Evolutionary conservation across 768 basidiomycete species (phyloP), one percentile per base, ranked within the genome.

Genomic region (Leccinum uliginosum): DNA sequence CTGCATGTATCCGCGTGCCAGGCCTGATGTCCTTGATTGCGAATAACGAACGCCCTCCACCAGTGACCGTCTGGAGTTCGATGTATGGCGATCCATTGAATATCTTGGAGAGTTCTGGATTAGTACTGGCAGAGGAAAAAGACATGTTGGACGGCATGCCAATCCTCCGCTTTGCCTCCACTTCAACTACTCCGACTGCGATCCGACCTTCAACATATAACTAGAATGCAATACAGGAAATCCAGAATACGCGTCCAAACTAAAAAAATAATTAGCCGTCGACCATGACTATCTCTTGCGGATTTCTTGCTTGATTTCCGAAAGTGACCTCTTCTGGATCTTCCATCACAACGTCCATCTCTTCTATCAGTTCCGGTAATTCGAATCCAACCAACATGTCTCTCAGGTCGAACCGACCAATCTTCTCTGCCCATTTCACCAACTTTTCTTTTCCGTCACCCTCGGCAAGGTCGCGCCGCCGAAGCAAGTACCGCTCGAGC

Each of bases 1-100:
- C 78, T 23, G 70, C 68, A 53, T 80, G 72, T 44, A 86, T 65
- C 24, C 73, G 71, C 9, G 78, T 77, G 51, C 75, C 75, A 40
- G 75, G 72, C 4, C 73, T 70, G 54, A 84, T 78, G 38, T 67
- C 54, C 30, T 67, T 61, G 12, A 62, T 73, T 10, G 83, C 78
- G 54, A 82, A 83, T 10, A 82, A 73, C 43, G 82, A 79, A 51
- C 83, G 77, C 15, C 84, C 83, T 38, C 81, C 80, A 59, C 79
- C 68, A 8, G 71, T 62, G 24, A 83, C 84, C 1, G 68, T 59
- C 53, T 47, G 59, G 27, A 73, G 56, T 32, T 63, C 58, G 21
- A 70, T 6, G 74, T 55, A 54, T 14, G 57, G 24, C 1, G 58
- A 57, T 52, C 34, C 30, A 17, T 23, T 26, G 21, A 54, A 53